Conservation (phyloP, 257 asterid genomes). For the Leptodermis oblonga region DNA sequence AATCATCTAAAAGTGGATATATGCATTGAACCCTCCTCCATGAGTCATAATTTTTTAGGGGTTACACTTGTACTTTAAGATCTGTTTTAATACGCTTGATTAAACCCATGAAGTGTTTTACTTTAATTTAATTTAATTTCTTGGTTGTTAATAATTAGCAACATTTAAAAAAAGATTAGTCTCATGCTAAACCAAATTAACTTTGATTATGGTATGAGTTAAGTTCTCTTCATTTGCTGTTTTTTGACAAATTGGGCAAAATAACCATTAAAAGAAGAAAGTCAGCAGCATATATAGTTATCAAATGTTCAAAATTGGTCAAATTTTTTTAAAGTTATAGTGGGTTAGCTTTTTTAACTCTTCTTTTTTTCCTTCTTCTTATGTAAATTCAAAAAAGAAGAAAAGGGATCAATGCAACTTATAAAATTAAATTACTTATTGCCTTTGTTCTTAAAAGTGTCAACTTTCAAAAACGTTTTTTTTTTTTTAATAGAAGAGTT, state of each 20-base stretch:
- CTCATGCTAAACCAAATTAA: neutral
- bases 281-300: neutral
- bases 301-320: neutral
- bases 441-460: too few relatives aligned
- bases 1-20: neutral
- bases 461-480: too few relatives aligned
- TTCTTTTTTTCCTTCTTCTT: too few relatives aligned
- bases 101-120: neutral
- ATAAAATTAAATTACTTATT: too few relatives aligned
- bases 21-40: conserved; percentile 22
- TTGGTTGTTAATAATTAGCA: neutral
- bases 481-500: too few relatives aligned
- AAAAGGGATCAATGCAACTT: too few relatives aligned
- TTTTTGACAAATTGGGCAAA: neutral
- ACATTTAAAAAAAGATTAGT: neutral
- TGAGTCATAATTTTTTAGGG: conserved; percentile 2
- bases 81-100: neutral
- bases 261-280: neutral
- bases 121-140: neutral
- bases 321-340: too few relatives aligned
- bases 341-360: too few relatives aligned
- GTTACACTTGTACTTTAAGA: conserved; percentile 13
- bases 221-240: neutral
- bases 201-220: too few relatives aligned
- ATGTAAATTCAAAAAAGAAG: too few relatives aligned